Evolutionary conservation across 257 asterid species (phyloP), one percentile per base, ranked within the genome.

Genomic region (Salvia rosmarinus): DNA sequence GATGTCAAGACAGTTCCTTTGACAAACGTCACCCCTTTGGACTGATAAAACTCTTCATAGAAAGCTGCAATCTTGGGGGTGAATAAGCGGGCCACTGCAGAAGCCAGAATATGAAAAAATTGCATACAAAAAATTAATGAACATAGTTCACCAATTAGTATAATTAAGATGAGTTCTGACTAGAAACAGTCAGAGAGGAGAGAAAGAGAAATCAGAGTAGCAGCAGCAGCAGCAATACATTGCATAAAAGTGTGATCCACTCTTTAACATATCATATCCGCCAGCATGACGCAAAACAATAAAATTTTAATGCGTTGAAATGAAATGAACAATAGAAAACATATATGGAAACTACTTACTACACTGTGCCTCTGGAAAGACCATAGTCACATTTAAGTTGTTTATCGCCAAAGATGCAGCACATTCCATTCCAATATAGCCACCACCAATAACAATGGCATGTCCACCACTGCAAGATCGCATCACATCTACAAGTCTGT

Each of bases 371-470:
- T 92, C 96, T 4, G 96, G 98, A 66, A 92, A 92, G 79, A 92
- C 98, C 96, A 92, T 86, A 67, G 94, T 84, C 59, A 78, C 98
- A 35, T 84, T 86, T 61, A 85, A 82, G 70, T 83, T 88, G 87
- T 87, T 88, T 67, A 89, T 88, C 79, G 84, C 96, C 83, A 92
- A 82, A 67, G 96, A 89, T 51, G 96, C 96, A 54, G 94, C 96
- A 59, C 96, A 89, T 71, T 92, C 96, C 98, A 92, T 89, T 82
- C 98, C 95, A 77, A 92, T 89, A 75, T 89, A 92, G 79, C 96
- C 96, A 19, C 96, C 98, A 4, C 96, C 98, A 51, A 92, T 83
- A 70, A 92, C 96, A 68, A 92, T 85, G 63, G 96, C 95, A 82
- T 85, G 78, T 72, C 92, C 92, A 76, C 96, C 90, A 75, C 79